phyloP scores from a whole-genome alignment of 1,139 yeast genomes.

The Pichia sp. region DNA sequence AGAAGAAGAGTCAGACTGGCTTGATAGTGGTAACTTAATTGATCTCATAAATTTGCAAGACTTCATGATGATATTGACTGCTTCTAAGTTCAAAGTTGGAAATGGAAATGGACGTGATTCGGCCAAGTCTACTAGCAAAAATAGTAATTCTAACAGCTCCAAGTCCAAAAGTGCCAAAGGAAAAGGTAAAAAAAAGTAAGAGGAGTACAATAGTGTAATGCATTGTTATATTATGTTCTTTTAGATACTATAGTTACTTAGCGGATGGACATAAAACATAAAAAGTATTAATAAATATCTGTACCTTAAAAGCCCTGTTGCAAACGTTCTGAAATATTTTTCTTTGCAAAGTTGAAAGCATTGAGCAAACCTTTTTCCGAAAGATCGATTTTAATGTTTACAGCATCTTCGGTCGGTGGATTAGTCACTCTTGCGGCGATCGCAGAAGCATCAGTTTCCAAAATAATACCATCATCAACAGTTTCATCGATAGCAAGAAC shows the following conservation, averaged over 20 bases:
- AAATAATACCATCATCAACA: conserved; percentile 84
- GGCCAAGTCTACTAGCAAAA: conserved; percentile 7
- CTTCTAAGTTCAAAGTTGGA: conserved; percentile 45
- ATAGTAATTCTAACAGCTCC: no score
- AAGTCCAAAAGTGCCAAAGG: conserved; percentile 13
- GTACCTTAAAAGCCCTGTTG: conserved; percentile 61
- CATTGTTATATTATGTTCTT: not conserved
- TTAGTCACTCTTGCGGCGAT: conserved; percentile 87
- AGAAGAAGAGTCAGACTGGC: conserved; percentile 58
- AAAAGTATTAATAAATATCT: not conserved
- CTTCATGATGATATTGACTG: conserved; percentile 48
- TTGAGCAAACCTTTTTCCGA: conserved; percentile 83
- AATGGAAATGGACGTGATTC: conserved; percentile 22
- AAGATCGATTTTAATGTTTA: conserved; percentile 66
- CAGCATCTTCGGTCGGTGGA: conserved; percentile 65
- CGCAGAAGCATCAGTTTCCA: conserved; percentile 84
- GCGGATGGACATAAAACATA: not conserved
- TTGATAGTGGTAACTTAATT: conserved; percentile 56
- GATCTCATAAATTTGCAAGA: conserved; percentile 56
- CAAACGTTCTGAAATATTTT: conserved; percentile 78
- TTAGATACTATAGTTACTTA: not conserved
- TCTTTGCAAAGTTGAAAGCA: conserved; percentile 87
- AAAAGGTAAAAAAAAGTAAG: conserved; percentile 15
- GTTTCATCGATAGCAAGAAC: conserved; percentile 87
- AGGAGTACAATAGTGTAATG: not conserved